Evolutionary conservation across 441 rosid genomes (phyloP), one percentile per base, ranked within the genome.

Genomic region (Brassica hybrid): DNA sequence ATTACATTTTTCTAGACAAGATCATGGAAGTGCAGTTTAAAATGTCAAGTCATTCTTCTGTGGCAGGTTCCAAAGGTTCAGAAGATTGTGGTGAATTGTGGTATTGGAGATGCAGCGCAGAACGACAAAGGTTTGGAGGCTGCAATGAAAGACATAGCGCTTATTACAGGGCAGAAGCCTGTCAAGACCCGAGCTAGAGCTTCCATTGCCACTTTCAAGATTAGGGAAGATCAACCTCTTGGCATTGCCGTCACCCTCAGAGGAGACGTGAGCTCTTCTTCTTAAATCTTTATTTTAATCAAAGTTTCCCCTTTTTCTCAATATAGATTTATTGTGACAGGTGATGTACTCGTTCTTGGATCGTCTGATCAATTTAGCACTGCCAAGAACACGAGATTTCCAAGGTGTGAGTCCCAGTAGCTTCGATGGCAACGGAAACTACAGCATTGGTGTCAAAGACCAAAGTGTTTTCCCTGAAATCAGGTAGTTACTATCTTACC

Each of bases 341-440:
- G 45, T 95, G 5, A 95, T 95, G 99, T 90, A 80, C 77, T 80
- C 99, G 1, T 96, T 96, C 87, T 80, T 96, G 67, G 98, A 96
- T 38, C 91, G 98, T 76, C 91, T 96, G 57, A 89, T 96, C 27
- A 96, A 93, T 76, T 79, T 96, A 84, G 99, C 94, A 66, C 92
- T 96, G 79, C 99, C 99, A 0, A 83, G 98, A 79, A 85, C 97
- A 36, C 85, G 97, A 83, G 99, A 96, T 83, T 94, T 96, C 84
- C 91, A 88, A 83, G 98, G 99, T 61, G 80, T 90, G 70, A 88
- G 76, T 64, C 79, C 97, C 7, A 90, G 84, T 77, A 92, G 98
- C 87, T 96, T 94, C 50, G 97, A 96, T 70, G 97, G 96, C 9
- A 87, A 90, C 25, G 99, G 99, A 66, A 96, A 89, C 81, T 92